Evolutionary conservation across 2,329 filamentous ascomycete genomes (phyloP), one percentile per base, ranked within the genome.

Genomic region (Ampelomyces quisqualis): DNA sequence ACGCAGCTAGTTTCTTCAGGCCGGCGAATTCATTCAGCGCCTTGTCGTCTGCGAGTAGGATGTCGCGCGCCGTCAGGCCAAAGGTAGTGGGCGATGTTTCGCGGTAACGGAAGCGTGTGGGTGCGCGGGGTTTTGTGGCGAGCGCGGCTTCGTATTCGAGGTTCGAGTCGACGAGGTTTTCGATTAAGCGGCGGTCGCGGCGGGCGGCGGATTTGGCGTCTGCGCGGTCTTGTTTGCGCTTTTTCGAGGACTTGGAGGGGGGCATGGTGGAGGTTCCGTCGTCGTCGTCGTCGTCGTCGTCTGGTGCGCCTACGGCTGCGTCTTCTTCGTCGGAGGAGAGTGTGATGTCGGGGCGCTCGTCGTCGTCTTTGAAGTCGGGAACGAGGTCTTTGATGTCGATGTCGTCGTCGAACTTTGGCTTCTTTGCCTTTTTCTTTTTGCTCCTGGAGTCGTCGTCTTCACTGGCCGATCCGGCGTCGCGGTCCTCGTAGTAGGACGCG

Each of bases 361-460:
- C 76, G 3, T 77, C 80, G 18, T 88, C 86, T 14, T 88, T 81
- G 62, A 94, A 95, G 47, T 95, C 88, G 1, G 89, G 90, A 19
- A 95, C 74, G 35, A 96, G 77, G 66, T 95, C 91, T 47, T 86
- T 89, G 72, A 98, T 97, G 64, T 97, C 90, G 57, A 98, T 96
- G 64, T 98, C 93, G 60, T 97, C 90, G 58, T 96, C 88, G 86
- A 91, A 98, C 49, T 82, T 87, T 7, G 88, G 89, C 72, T 95
- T 95, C 76, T 88, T 89, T 7, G 79, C 71, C 53, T 81, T 82
- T 62, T 80, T 82, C 65, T 80, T 82, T 38, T 63, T 68, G 39
- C 62, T 62, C 15, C 46, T 55, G 34, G 62, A 42, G 3, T 20
- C 72, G 6, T 69, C 75, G 3, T 58, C 62, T 2, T 58, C 63